These are phyloP conservation scores for Sisymbrium altissimum DNA, from an alignment of 345 rosid species.

Conservation along the genomic window DNA sequence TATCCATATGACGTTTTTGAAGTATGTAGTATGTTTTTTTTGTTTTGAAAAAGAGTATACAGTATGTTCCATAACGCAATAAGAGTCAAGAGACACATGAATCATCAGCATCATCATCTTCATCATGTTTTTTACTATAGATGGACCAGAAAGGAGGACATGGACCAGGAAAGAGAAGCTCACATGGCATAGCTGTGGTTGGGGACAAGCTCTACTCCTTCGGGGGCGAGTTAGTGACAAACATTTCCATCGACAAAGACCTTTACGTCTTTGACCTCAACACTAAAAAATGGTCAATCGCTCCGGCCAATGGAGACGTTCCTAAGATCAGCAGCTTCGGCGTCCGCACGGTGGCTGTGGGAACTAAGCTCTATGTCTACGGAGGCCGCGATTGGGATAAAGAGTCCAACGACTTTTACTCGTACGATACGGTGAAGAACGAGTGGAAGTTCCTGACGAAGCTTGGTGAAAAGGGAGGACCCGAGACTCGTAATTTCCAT, in stretches of 20 bases:
- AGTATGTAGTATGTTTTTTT: no score
- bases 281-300: conserved; percentile 13
- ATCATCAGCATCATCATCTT: no score
- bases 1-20: no score
- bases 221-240: conserved; percentile 10
- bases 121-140: no score
- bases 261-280: no score
- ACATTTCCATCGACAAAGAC: conserved; percentile 9
- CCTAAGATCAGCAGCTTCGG: not conserved
- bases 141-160: not conserved
- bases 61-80: no score
- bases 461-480: not conserved
- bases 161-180: conserved; percentile 3
- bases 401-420: not conserved
- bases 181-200: conserved; percentile 15
- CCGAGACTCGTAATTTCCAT: conserved; percentile 6
- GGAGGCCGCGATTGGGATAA: not conserved
- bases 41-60: no score
- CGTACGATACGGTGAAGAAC: conserved; percentile 2
- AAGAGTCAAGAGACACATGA: no score
- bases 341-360: not conserved
- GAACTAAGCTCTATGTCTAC: not conserved
- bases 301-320: conserved; percentile 3
- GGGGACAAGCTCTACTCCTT: conserved; percentile 18
- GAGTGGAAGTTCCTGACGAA: conserved; percentile 10